Evolutionary conservation across 2,329 filamentous ascomycete genomes (phyloP).

Genomic region (Aureobasidium lini): DNA sequence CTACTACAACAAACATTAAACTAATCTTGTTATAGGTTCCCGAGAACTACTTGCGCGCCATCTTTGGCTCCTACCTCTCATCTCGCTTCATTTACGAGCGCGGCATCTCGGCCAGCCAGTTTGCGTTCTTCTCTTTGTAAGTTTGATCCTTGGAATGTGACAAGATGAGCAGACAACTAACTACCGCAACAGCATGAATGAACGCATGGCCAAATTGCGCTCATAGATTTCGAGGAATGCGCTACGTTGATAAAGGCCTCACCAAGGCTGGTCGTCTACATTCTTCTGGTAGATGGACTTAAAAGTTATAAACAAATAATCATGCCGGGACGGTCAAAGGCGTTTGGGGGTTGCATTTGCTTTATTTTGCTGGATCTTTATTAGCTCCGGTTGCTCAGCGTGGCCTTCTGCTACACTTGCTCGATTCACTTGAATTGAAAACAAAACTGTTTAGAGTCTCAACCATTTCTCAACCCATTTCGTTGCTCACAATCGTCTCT

Average conservation of each 20-base stretch:
- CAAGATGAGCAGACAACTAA: neutral
- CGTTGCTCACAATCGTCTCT: neutral
- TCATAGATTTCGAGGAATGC: slow-evolving; percentile 1
- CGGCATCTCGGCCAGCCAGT: slow-evolving; percentile 85
- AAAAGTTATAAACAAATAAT: slow-evolving; percentile 14
- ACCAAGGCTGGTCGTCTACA: neutral
- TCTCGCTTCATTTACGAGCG: slow-evolving; percentile 95
- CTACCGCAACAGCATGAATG: slow-evolving; percentile 33
- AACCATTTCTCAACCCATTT: neutral
- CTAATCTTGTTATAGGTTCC: slow-evolving; percentile 52
- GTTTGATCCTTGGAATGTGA: neutral
- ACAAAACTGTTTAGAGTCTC: neutral
- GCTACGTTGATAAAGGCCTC: neutral
- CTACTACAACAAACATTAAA: neutral
- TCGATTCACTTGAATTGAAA: neutral
- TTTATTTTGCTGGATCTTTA: neutral
- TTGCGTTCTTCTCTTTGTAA: slow-evolving; percentile 68
- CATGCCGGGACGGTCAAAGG: slow-evolving; percentile 2
- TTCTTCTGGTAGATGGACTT: slow-evolving; percentile 1
- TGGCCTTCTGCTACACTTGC: neutral
- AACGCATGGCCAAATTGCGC: slow-evolving; percentile 35
- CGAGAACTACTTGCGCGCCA: slow-evolving; percentile 83
- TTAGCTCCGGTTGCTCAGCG: neutral
- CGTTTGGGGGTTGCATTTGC: neutral
- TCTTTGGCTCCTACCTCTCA: slow-evolving; percentile 92